Percentiles rank a stretch among this genome's conserved stretches.
These are phyloP conservation scores for Hordeum marinum DNA, from an alignment of 176 grass and related monocot species.

Conservation along the genomic window DNA sequence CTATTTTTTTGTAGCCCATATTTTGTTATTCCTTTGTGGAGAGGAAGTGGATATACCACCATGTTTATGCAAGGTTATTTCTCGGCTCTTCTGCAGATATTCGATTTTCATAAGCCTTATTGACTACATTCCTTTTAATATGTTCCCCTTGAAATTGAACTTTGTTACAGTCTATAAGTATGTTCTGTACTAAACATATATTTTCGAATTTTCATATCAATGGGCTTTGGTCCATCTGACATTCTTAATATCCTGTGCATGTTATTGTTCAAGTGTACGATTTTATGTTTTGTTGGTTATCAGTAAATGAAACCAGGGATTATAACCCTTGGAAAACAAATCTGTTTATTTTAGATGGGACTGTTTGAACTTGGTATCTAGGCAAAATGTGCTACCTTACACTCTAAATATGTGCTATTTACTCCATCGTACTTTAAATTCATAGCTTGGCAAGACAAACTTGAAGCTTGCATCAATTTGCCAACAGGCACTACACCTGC, in stretches of 20 bases:
- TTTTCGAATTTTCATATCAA: background rate
- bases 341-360: background rate
- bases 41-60: constrained; percentile 80
- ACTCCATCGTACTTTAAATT: background rate
- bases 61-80: constrained; percentile 94
- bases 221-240: background rate
- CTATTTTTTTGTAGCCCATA: constrained; percentile 48
- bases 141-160: background rate
- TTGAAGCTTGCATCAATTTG: background rate
- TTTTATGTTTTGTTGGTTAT: background rate
- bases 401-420: background rate
- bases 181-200: background rate
- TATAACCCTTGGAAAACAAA: background rate
- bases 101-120: background rate
- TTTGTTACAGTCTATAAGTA: background rate
- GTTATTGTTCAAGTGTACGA: background rate
- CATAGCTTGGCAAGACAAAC: background rate
- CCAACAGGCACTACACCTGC: background rate
- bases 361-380: background rate
- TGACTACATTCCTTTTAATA: background rate
- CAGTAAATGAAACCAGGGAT: background rate
- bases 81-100: constrained; percentile 21
- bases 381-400: background rate
- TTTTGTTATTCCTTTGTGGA: constrained; percentile 97
- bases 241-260: background rate